A percentile compares a stretch with the other conserved stretches of the same genome.
These are phyloP conservation scores for Cairneyella variabilis DNA, from an alignment of 495 filamentous ascomycete genomes.

Conservation along the genomic window DNA sequence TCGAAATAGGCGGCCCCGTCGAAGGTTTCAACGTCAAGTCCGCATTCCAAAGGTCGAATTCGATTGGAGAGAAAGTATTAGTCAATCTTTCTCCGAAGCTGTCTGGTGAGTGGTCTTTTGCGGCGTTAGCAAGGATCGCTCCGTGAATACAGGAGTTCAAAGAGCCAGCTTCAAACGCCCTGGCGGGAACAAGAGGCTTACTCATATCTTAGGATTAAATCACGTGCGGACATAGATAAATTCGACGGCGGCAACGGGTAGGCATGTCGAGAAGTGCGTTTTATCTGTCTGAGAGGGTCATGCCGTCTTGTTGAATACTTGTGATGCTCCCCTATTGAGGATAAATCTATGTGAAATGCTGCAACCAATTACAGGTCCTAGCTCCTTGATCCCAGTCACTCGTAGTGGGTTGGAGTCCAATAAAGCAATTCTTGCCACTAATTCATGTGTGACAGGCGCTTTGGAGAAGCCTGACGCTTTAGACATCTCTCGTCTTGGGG, in stretches of 20 bases:
- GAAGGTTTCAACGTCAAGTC: conserved; percentile 24
- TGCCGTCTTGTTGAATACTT: too few relatives aligned
- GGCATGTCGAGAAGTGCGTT: too few relatives aligned
- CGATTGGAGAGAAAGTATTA: conserved; percentile 15
- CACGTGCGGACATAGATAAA: too few relatives aligned
- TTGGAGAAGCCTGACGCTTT: too few relatives aligned
- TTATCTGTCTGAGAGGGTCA: too few relatives aligned
- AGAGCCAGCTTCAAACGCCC: not conserved
- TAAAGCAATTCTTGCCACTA: not conserved
- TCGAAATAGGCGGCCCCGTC: conserved; percentile 8
- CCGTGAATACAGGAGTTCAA: not conserved
- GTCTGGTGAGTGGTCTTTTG: conserved; percentile 21
- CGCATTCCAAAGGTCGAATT: conserved; percentile 24
- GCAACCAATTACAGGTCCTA: not conserved
- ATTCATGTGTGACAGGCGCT: too few relatives aligned
- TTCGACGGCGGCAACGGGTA: too few relatives aligned
- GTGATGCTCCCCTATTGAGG: not conserved
- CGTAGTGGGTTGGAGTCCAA: not conserved
- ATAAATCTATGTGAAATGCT: not conserved
- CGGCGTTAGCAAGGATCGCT: conserved; percentile 19
- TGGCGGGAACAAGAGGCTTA: not conserved
- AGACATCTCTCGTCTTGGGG: too few relatives aligned
- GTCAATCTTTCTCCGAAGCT: conserved; percentile 17
- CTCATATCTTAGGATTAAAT: not conserved
- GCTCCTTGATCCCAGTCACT: not conserved